phyloP scores from a whole-genome alignment of 2,329 filamentous ascomycete genomes.

The Thielaviopsis populi region DNA sequence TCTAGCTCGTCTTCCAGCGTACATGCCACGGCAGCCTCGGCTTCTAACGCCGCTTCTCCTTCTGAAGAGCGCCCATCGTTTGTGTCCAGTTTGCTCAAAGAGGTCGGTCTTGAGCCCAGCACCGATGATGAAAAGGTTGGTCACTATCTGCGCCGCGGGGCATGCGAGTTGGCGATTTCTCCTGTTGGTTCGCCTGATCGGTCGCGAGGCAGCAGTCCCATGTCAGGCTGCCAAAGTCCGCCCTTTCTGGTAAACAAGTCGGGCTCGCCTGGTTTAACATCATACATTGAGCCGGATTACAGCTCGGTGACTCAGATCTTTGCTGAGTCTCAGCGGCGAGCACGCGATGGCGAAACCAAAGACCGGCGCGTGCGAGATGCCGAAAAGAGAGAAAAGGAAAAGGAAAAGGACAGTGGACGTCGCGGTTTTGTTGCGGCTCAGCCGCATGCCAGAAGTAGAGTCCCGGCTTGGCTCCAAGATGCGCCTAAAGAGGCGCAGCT shows the following conservation, averaged over 20 bases:
- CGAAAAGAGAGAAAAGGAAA: not conserved
- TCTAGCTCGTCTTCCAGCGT: not conserved
- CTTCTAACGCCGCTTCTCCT: slow-evolving; percentile 17
- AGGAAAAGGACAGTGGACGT: not conserved
- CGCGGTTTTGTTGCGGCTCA: not conserved
- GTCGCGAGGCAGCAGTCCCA: slow-evolving; percentile 51
- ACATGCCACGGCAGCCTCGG: not conserved
- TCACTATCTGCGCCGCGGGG: slow-evolving; percentile 24
- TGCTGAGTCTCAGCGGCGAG: not conserved
- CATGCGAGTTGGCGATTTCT: slow-evolving; percentile 16
- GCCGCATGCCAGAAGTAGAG: not conserved
- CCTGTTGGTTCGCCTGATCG: slow-evolving; percentile 44
- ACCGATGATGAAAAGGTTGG: slow-evolving; percentile 42
- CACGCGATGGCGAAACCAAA: not conserved
- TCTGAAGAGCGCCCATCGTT: slow-evolving; percentile 53
- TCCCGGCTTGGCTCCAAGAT: slow-evolving; percentile 5
- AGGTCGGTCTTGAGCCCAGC: slow-evolving; percentile 56
- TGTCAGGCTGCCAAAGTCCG: slow-evolving; percentile 52
- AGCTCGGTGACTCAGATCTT: not conserved
- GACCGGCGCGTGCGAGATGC: not conserved
- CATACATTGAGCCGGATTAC: slow-evolving; percentile 57
- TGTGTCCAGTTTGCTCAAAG: slow-evolving; percentile 70
- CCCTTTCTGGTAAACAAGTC: slow-evolving; percentile 43
- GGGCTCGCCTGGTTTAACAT: slow-evolving; percentile 53
- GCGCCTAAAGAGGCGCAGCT: not conserved